Evolutionary conservation across 768 basidiomycete genomes (phyloP).

Genomic region (Tulasnella sp.): DNA sequence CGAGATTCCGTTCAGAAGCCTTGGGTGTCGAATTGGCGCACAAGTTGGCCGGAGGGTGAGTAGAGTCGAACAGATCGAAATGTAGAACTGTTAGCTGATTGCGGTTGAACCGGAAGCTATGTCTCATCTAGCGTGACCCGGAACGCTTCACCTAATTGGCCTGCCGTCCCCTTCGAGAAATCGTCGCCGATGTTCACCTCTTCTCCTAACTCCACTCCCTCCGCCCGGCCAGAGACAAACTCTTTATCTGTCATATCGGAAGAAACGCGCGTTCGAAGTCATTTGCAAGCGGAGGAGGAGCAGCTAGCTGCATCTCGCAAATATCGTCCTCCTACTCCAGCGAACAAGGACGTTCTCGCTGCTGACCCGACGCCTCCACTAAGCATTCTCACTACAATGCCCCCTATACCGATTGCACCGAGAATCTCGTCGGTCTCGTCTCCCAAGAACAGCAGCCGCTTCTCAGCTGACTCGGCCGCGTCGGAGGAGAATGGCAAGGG

Average conservation of each 20-base stretch:
- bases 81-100: no score
- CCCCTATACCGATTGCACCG: not conserved
- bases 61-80: no score
- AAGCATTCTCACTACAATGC: slow-evolving; percentile 12
- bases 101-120: no score
- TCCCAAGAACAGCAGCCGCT: slow-evolving; percentile 40
- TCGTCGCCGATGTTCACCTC: not conserved
- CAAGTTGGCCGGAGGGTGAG: slow-evolving; percentile 3
- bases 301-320: not conserved
- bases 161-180: slow-evolving; percentile 4
- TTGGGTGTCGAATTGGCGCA: slow-evolving; percentile 1
- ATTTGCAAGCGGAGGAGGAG: not conserved
- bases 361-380: slow-evolving; percentile 17
- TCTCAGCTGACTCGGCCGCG: slow-evolving; percentile 63
- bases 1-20: slow-evolving; percentile 9
- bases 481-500: slow-evolving; percentile 23
- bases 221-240: not conserved
- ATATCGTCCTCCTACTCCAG: slow-evolving; percentile 8
- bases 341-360: slow-evolving; percentile 16
- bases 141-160: not conserved
- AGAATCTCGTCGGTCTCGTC: not conserved
- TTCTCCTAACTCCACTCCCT: not conserved
- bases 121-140: not conserved
- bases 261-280: not conserved
- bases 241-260: not conserved